Evolutionary conservation across 2,329 filamentous ascomycete species (phyloP), one percentile per base, ranked within the genome.

Genomic region (Drechslerella stenobrocha): DNA sequence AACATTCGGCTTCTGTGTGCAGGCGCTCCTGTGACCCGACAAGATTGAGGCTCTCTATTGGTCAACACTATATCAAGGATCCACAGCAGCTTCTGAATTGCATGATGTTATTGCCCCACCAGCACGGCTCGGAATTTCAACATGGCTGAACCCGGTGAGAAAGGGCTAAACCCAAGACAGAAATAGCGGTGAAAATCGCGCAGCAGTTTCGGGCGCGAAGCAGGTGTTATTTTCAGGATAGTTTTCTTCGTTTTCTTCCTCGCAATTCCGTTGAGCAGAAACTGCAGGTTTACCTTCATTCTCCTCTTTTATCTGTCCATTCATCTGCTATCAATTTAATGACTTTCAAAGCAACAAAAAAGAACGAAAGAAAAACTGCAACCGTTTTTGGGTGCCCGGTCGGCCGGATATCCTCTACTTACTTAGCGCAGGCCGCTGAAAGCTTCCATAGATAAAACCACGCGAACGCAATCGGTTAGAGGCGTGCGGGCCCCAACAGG

Each of bases 21-120:
- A 46, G 37, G n/a, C n/a, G n/a, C n/a, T n/a, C n/a, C n/a, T n/a
- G n/a, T n/a, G n/a, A n/a, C 34, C 34, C 15, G 34, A 13, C 7
- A 42, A 42, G 8, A 18, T 18, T 18, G 37, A 7, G 18, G 7
- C 37, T n/a, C 37, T 5, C 15, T 20, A 42, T 42, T 42, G 37
- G 37, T 42, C 22, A 20, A 7, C 22, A 20, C 18, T 32, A 32
- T 30, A 32, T n/a, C 13, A 45, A 15, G 7, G 22, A 32, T 28
- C 34, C 50, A 44, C 52, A 35, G n/a, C 9, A n/a, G n/a, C 40
- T 22, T 46, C 32, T 52, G 51, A 60, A 60, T 37, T 57, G 52
- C 52, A 65, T 65, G 52, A 48, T 55, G 45, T 28, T 46, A 50
- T 45, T 58, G 57, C 61, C 61, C 61, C 61, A 66, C 61, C 32